A percentile compares a stretch with the other conserved stretches of the same genome.
Evolutionary conservation across 108 stramenopile species (phyloP).

Genomic region (Cyclostephanos invisitatus): DNA sequence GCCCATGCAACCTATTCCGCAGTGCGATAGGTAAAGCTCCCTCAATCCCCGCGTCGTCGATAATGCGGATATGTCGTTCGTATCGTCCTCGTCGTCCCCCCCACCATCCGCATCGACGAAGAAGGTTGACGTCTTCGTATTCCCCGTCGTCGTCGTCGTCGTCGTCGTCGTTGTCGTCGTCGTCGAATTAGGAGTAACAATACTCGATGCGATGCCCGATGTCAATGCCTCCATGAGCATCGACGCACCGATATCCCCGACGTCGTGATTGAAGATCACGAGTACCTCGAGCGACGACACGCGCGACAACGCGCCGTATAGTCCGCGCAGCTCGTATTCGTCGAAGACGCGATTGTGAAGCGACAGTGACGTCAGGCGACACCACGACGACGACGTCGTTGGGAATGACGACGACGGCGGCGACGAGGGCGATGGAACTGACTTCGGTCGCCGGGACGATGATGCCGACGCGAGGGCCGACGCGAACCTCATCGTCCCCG

Average conservation of each 20-base stretch:
- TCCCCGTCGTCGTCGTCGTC: not conserved
- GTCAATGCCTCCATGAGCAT: constrained; percentile 14
- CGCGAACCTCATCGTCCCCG: too few relatives aligned
- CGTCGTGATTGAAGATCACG: constrained; percentile 32
- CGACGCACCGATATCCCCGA: constrained; percentile 14
- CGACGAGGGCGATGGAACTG: too few relatives aligned
- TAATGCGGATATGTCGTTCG: too few relatives aligned
- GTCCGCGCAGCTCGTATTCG: constrained; percentile 1
- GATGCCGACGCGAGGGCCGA: too few relatives aligned
- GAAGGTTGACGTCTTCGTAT: too few relatives aligned
- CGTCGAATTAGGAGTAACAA: not conserved
- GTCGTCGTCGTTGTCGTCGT: not conserved
- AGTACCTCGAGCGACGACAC: constrained; percentile 11
- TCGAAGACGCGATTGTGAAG: constrained; percentile 25
- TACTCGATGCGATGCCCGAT: not conserved
- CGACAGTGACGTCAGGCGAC: constrained; percentile 9
- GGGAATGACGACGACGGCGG: not conserved
- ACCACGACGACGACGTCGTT: not conserved
- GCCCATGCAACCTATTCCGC: constrained; percentile 25
- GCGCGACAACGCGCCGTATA: constrained; percentile 17
- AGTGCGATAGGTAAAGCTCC: constrained; percentile 35
- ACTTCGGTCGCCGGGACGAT: too few relatives aligned
- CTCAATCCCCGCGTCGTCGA: constrained; percentile 3
- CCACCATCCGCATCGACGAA: too few relatives aligned
- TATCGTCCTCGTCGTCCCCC: too few relatives aligned